These are phyloP conservation scores for Backusella psychrophila DNA, from an alignment of 192 early-diverging fungal species.

Conservation along the genomic window DNA sequence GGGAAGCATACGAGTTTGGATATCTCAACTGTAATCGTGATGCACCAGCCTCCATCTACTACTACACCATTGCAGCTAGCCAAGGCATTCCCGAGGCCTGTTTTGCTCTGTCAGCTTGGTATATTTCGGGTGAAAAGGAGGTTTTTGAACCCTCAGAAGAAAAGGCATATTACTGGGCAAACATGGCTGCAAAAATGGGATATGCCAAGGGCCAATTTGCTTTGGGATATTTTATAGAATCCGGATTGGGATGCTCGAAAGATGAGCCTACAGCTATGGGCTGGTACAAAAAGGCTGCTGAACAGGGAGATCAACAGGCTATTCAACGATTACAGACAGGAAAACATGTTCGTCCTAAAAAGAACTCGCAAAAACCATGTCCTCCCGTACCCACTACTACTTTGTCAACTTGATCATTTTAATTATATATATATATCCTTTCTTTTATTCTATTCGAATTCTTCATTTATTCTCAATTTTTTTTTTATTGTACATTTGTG, in stretches of 20 bases:
- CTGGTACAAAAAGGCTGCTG: neutral
- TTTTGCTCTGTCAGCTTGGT: conserved; percentile 15
- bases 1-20: conserved; percentile 14
- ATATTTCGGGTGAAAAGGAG: neutral
- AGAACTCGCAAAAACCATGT: neutral
- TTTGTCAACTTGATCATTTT: neutral
- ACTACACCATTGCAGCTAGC: conserved; percentile 10
- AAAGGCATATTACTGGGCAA: conserved; percentile 50
- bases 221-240: neutral
- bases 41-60: neutral
- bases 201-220: neutral
- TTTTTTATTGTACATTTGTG: neutral
- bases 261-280: neutral
- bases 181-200: neutral
- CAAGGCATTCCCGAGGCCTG: conserved; percentile 16
- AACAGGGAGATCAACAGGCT: neutral
- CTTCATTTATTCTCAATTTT: neutral
- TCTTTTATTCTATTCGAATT: neutral
- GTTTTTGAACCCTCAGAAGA: conserved; percentile 2
- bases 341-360: neutral
- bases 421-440: neutral
- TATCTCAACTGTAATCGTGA: neutral
- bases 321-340: neutral
- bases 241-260: neutral
- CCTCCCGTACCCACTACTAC: neutral